Evolutionary conservation across 2,329 filamentous ascomycete species (phyloP), one percentile per base, ranked within the genome.

Genomic region (Fusarium goolgardi): DNA sequence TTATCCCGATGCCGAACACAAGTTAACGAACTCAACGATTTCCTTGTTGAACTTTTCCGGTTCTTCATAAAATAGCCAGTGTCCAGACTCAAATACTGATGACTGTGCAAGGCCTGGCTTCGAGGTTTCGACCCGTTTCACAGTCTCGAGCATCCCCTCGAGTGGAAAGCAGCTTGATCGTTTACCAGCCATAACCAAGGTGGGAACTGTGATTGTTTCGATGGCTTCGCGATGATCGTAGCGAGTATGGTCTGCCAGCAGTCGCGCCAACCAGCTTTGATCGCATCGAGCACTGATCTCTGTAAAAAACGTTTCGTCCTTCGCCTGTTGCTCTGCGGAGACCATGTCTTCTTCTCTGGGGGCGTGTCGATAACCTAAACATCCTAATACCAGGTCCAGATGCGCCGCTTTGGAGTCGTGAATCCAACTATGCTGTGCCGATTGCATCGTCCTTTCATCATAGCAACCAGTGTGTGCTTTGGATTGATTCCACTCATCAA

Each of bases 21-120:
- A 50, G 31, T 55, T 51, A 16, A 64, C 53, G 58, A 74, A 74
- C 18, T 74, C 67, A 12, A 47, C 31, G 31, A 74, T 64, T 49
- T 74, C 72, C 37, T 45, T 55, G 39, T 74, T 73, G 53, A 74
- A 74, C 45, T 61, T 65, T 45, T 69, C 70, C 6, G 72, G 63
- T 34, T 74, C 72, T 47, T 74, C 72, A 23, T 73, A 74, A 43
- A 74, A 74, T 6, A 74, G 40, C 72, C 72, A 74, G 47, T 74
- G 72, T 13, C 72, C 72, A 21, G 71, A 71, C 11, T 72, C 67
- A 37, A 72, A 74, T 11, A 74, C 52, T 6, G 67, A 72, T 27
- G 61, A 63, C 39, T 43, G 70, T 29, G 67, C 69, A 23, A 74
- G 55, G 11, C 68, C 71, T 15, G 67, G 63, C 16, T 34, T 58